Conservation (phyloP, 2,329 filamentous ascomycete species). For the Hypoxylon sp. region DNA sequence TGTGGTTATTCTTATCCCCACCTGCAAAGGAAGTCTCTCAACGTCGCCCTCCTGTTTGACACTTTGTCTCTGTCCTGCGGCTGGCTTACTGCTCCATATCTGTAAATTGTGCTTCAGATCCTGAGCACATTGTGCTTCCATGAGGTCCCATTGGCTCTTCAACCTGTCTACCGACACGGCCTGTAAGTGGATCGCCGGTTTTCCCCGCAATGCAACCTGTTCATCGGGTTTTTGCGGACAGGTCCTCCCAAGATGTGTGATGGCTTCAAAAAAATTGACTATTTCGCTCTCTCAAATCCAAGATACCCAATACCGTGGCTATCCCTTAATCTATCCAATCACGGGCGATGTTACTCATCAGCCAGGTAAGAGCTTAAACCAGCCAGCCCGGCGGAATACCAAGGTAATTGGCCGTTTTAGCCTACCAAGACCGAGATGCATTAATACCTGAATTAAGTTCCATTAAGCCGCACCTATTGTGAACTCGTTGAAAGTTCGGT, state of each 20-base stretch:
- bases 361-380: conserved; percentile 10
- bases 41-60: conserved; percentile 9
- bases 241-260: conserved; percentile 28
- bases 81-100: conserved; percentile 28
- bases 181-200: conserved; percentile 29
- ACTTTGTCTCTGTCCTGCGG: conserved; percentile 16
- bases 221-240: conserved; percentile 37
- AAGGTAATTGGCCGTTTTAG: conserved; percentile 41
- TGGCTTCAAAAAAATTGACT: conserved; percentile 30
- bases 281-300: conserved; percentile 10
- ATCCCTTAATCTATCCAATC: conserved; percentile 31
- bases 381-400: conserved; percentile 36
- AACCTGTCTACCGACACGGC: conserved; percentile 22
- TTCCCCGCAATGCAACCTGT: conserved; percentile 43
- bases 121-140: conserved; percentile 39
- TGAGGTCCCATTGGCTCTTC: conserved; percentile 32
- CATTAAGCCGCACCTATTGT: conserved; percentile 39
- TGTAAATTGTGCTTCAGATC: conserved; percentile 32
- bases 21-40: conserved; percentile 14
- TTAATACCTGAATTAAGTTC: conserved; percentile 44
- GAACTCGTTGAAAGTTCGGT: conserved; percentile 19
- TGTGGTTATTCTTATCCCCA: conserved; percentile 20
- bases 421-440: conserved; percentile 36
- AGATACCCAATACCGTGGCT: conserved; percentile 20
- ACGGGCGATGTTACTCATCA: conserved; percentile 19